phyloP scores from a whole-genome alignment of 1,284 basidiomycete species.

The Ganoderma lucidum region DNA sequence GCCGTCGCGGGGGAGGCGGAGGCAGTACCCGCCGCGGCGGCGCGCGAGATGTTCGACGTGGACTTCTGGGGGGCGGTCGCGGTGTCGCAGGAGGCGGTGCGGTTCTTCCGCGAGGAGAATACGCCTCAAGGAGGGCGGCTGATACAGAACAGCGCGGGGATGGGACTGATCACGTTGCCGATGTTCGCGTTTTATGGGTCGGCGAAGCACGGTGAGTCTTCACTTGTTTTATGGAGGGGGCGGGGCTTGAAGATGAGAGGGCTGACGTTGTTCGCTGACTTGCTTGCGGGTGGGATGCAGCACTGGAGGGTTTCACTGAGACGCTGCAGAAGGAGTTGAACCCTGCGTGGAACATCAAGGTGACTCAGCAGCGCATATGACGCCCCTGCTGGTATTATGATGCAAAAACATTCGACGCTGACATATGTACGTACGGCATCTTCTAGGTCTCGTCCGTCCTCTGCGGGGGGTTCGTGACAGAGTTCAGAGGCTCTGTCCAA shows the following conservation, averaged over 20 bases:
- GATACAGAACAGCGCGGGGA: conserved; percentile 40
- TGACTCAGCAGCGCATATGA: conserved; percentile 16
- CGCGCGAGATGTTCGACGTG: conserved; percentile 46
- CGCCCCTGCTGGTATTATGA: not conserved
- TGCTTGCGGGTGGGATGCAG: conserved; percentile 25
- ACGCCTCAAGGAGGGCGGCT: conserved; percentile 43
- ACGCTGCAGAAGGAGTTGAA: conserved; percentile 39
- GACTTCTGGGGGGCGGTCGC: conserved; percentile 49
- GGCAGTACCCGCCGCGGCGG: conserved; percentile 40
- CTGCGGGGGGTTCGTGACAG: conserved; percentile 29
- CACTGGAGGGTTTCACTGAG: conserved; percentile 46
- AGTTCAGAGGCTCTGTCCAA: conserved; percentile 5
- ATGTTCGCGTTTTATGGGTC: conserved; percentile 43
- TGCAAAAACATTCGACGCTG: not conserved
- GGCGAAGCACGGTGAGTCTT: conserved; percentile 36
- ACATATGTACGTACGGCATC: not conserved
- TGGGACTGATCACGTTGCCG: conserved; percentile 36
- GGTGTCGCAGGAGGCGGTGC: conserved; percentile 45
- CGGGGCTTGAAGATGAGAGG: not conserved
- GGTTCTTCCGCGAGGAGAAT: conserved; percentile 49
- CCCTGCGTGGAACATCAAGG: conserved; percentile 44
- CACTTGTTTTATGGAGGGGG: not conserved
- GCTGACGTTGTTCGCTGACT: not conserved
- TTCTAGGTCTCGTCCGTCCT: conserved; percentile 26
- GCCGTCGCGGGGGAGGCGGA: conserved; percentile 38